Conservation (phyloP, 306 rosid genomes). For the Trifolium repens region DNA sequence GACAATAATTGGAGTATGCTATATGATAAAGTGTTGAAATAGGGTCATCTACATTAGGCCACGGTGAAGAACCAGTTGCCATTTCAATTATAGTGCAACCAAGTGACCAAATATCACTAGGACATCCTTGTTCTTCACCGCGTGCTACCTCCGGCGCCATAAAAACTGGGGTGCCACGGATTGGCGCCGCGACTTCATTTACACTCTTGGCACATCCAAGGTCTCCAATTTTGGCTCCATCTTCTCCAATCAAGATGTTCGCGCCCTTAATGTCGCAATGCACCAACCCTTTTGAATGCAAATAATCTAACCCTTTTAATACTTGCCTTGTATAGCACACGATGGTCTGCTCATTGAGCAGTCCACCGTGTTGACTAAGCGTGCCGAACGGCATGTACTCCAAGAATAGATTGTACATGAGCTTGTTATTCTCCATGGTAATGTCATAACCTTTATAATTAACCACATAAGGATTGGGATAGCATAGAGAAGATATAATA, state of each 20-base stretch:
- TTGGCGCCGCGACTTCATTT: background rate
- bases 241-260: conserved; percentile 63
- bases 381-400: conserved; percentile 71
- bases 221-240: conserved; percentile 79
- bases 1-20: conserved; percentile 62
- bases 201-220: conserved; percentile 77
- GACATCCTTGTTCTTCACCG: conserved; percentile 71
- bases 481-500: conserved; percentile 62
- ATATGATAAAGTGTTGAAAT: conserved; percentile 64
- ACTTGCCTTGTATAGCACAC: conserved; percentile 53
- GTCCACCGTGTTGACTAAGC: conserved; percentile 53
- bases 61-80: conserved; percentile 65
- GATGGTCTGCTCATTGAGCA: conserved; percentile 44
- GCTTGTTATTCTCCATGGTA: conserved; percentile 55
- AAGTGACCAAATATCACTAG: conserved; percentile 87
- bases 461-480: conserved; percentile 67
- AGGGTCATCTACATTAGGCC: conserved; percentile 66
- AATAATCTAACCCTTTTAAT: conserved; percentile 63
- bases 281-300: conserved; percentile 72
- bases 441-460: conserved; percentile 66
- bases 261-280: conserved; percentile 92
- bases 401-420: conserved; percentile 74
- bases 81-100: conserved; percentile 89
- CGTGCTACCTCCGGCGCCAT: conserved; percentile 96
- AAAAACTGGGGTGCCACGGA: conserved; percentile 81